phyloP scores from a whole-genome alignment of 2,329 filamentous ascomycete genomes.

The Sarocladium brachiariae region DNA sequence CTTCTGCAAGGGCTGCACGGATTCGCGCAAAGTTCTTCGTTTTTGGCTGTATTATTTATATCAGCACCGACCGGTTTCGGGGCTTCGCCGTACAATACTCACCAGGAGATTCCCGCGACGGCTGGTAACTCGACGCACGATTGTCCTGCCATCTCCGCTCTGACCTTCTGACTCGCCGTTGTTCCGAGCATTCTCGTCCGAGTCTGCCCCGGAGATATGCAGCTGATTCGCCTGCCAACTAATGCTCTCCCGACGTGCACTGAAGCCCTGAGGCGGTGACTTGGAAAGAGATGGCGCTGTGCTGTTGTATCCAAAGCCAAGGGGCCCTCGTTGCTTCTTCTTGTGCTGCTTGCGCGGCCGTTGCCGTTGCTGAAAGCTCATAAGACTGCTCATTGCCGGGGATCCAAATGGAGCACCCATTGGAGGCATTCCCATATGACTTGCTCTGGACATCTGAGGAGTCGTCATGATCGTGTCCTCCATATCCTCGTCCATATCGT shows the following conservation, averaged over 20 bases:
- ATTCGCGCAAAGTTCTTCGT: conserved; percentile 94
- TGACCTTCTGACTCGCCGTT: conserved; percentile 42
- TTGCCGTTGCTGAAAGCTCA: conserved; percentile 77
- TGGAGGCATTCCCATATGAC: conserved; percentile 31
- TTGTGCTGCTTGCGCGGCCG: conserved; percentile 54
- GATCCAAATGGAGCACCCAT: conserved; percentile 57
- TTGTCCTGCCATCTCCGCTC: conserved; percentile 55
- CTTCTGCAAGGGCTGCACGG: conserved; percentile 80
- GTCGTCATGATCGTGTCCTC: conserved; percentile 78
- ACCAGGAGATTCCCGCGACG: conserved; percentile 84
- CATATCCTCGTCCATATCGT: conserved; percentile 64
- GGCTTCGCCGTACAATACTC: conserved; percentile 26
- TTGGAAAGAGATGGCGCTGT: conserved; percentile 48
- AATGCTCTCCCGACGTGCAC: conserved; percentile 74
- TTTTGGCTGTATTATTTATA: conserved; percentile 62
- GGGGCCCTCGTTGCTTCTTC: conserved; percentile 41
- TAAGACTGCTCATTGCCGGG: conserved; percentile 66
- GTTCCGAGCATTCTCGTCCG: conserved; percentile 39
- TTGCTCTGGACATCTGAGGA: conserved; percentile 63
- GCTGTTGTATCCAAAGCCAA: conserved; percentile 48
- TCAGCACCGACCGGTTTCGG: background rate
- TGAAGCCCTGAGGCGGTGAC: conserved; percentile 58
- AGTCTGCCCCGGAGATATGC: conserved; percentile 68
- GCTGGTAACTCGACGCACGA: conserved; percentile 77
- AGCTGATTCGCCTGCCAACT: conserved; percentile 86